phyloP scores from a whole-genome alignment of 2,329 filamentous ascomycete species.

The Alternaria arborescens region DNA sequence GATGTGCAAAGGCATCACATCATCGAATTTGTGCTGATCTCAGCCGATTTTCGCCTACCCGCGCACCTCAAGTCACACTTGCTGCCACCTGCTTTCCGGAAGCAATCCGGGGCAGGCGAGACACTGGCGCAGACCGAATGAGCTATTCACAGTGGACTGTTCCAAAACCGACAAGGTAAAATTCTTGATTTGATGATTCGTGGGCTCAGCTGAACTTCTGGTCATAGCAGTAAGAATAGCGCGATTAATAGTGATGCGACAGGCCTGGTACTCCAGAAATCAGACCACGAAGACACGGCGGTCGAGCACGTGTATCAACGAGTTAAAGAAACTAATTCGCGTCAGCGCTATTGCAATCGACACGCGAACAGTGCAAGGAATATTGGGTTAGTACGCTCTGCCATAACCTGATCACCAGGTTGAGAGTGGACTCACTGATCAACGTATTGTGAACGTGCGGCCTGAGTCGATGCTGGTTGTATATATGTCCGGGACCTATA shows the following conservation, averaged over 20 bases:
- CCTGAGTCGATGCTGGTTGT: slow-evolving; percentile 7
- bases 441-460: slow-evolving; percentile 1
- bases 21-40: slow-evolving; percentile 12
- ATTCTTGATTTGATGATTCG: slow-evolving; percentile 1
- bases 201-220: slow-evolving; percentile 15
- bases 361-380: slow-evolving; percentile 10
- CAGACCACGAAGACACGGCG: background rate
- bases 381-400: slow-evolving; percentile 5
- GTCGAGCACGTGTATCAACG: background rate
- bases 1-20: slow-evolving; percentile 7
- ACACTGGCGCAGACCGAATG: slow-evolving; percentile 3
- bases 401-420: slow-evolving; percentile 1
- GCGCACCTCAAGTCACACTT: slow-evolving; percentile 8
- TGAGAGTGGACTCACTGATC: slow-evolving; percentile 8
- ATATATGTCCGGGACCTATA: slow-evolving; percentile 28
- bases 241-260: background rate
- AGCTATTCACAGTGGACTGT: background rate
- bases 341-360: slow-evolving; percentile 9
- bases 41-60: slow-evolving; percentile 2
- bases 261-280: background rate
- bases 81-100: slow-evolving; percentile 9
- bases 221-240: slow-evolving; percentile 16
- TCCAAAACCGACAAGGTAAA: slow-evolving; percentile 1
- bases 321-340: background rate
- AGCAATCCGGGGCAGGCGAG: slow-evolving; percentile 20